Percentiles rank a stretch among this genome's conserved stretches.
These are phyloP conservation scores for Paraurostyla sp. DNA, from an alignment of 73 alveolate genomes.

Conservation along the genomic window DNA sequence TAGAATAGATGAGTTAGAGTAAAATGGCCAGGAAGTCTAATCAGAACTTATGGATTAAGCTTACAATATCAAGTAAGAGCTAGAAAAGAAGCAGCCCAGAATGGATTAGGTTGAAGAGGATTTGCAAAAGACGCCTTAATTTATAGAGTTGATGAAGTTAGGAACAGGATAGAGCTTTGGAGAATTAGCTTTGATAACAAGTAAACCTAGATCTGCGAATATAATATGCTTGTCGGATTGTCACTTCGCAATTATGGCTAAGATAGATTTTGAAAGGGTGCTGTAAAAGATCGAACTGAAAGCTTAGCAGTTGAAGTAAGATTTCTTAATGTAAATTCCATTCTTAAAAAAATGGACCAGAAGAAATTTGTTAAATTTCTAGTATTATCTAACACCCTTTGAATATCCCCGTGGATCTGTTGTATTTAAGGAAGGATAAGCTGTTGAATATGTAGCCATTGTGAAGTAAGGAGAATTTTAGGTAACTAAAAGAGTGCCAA, in stretches of 20 bases:
- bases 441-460: constrained; percentile 22
- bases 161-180: constrained; percentile 30
- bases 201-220: constrained; percentile 32
- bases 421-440: constrained; percentile 36
- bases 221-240: background rate
- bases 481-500: constrained; percentile 3
- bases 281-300: constrained; percentile 30
- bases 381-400: background rate
- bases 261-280: constrained; percentile 38
- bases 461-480: constrained; percentile 10
- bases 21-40: background rate
- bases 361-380: background rate
- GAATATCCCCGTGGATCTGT: constrained; percentile 11
- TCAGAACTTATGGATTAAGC: background rate
- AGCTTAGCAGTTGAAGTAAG: background rate
- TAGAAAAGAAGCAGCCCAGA: background rate
- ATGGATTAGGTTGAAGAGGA: background rate
- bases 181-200: constrained; percentile 41
- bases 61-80: background rate
- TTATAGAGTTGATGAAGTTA: background rate
- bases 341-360: constrained; percentile 9
- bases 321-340: background rate
- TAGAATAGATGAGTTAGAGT: background rate
- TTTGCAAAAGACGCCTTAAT: background rate
- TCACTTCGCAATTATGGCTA: constrained; percentile 41